These are phyloP conservation scores for Pilasporangium apinafurcum DNA, from an alignment of 352 stramenopile species.

Conservation along the genomic window DNA sequence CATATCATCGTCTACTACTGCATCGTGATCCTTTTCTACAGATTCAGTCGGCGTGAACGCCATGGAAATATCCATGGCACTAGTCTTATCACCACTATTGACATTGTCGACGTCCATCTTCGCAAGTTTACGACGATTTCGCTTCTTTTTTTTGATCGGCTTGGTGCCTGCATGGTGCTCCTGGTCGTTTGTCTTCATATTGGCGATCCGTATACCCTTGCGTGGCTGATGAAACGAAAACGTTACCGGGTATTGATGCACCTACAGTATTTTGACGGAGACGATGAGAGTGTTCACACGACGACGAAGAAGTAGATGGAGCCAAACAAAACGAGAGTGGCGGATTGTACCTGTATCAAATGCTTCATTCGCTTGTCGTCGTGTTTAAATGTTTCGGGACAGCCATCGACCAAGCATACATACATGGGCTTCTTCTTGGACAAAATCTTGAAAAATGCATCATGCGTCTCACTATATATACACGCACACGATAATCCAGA, in stretches of 20 bases:
- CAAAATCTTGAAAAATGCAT: conserved; percentile 57
- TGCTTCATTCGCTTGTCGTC: conserved; percentile 45
- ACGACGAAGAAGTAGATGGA: not conserved
- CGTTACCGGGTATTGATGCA: conserved; percentile 30
- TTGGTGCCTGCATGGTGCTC: conserved; percentile 1
- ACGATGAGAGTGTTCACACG: not conserved
- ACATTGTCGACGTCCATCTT: conserved; percentile 19
- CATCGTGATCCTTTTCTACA: not conserved
- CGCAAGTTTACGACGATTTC: not conserved
- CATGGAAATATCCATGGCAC: too few relatives aligned
- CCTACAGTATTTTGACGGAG: not conserved
- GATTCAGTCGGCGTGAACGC: not conserved
- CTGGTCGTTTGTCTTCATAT: not conserved
- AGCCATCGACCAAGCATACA: conserved; percentile 46
- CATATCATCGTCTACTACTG: conserved; percentile 9
- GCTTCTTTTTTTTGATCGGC: conserved; percentile 17
- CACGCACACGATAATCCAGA: not conserved
- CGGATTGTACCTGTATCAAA: conserved; percentile 13
- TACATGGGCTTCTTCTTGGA: conserved; percentile 60
- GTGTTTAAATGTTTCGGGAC: conserved; percentile 28
- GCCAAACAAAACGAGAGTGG: not conserved
- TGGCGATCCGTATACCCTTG: not conserved
- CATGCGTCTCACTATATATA: conserved; percentile 47
- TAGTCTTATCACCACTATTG: too few relatives aligned
- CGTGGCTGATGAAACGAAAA: conserved; percentile 34